These are phyloP conservation scores for Epichloe hybrida DNA, from an alignment of 2,329 filamentous ascomycete genomes.

Conservation along the genomic window DNA sequence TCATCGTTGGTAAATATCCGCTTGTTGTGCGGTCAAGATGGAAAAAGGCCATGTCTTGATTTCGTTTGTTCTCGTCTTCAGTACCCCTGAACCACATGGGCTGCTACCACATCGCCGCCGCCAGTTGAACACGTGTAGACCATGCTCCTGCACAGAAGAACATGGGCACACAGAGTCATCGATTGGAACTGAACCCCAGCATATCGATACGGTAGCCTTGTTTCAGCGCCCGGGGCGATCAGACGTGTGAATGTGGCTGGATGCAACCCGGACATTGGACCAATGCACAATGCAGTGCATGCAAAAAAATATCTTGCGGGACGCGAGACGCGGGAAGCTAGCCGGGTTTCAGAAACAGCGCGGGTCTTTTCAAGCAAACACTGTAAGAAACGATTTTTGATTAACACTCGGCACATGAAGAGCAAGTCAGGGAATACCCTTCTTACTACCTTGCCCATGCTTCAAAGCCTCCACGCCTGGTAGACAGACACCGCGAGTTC, in stretches of 20 bases:
- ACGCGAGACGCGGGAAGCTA: background rate
- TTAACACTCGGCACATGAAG: background rate
- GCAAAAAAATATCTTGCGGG: background rate
- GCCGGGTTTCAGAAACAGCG: background rate
- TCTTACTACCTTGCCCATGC: no score
- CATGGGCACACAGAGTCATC: background rate
- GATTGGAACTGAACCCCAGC: background rate
- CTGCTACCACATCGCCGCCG: background rate
- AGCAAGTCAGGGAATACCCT: no score
- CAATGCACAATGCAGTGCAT: background rate
- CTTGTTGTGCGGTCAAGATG: background rate
- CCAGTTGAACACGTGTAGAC: slow-evolving; percentile 4
- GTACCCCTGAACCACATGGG: background rate
- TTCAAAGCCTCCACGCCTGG: no score
- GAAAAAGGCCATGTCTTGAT: background rate
- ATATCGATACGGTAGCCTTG: background rate
- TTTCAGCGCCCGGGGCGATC: background rate
- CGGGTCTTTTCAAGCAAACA: background rate
- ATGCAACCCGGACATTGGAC: background rate
- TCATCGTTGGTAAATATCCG: background rate
- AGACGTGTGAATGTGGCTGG: background rate
- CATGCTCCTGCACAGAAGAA: background rate
- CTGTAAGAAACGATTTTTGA: background rate
- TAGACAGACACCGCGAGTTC: no score
- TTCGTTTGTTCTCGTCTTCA: background rate